A percentile compares a stretch with the other conserved stretches of the same genome.
phyloP scores from a whole-genome alignment of 2,329 filamentous ascomycete genomes.

The Fusarium acutatum region DNA sequence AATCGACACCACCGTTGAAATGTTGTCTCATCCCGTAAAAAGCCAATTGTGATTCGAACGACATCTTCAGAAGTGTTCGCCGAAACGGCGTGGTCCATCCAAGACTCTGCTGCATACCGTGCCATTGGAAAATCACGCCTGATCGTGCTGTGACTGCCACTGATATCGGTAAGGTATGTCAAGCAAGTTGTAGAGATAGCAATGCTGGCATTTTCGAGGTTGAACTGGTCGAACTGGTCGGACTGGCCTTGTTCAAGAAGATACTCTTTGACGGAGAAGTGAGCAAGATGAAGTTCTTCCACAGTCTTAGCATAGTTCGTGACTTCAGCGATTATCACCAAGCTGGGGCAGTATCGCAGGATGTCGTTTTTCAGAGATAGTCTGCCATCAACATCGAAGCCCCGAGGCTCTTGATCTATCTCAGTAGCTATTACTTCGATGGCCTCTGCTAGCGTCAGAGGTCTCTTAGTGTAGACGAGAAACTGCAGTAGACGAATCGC shows the following conservation, averaged over 20 bases:
- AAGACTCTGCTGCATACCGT: background rate
- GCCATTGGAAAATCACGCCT: background rate
- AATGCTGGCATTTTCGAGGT: background rate
- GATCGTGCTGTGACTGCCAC: background rate
- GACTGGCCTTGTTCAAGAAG: background rate
- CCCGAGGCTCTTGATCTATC: background rate
- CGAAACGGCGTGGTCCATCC: background rate
- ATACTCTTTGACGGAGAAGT: background rate
- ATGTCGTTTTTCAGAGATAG: background rate
- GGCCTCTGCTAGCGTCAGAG: conserved; percentile 30
- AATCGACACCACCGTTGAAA: background rate
- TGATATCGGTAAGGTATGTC: background rate
- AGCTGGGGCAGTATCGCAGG: conserved; percentile 22
- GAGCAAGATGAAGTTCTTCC: background rate
- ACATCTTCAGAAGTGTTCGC: background rate
- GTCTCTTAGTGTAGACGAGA: background rate
- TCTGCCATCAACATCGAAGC: background rate
- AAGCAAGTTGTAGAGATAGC: background rate
- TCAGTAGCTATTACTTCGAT: conserved; percentile 35
- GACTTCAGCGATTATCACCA: background rate
- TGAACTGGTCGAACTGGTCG: background rate
- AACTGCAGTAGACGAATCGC: background rate
- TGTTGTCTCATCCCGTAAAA: background rate
- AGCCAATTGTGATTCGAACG: background rate
- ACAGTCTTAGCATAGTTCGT: background rate